A percentile compares a stretch with the other conserved stretches of the same genome.
phyloP scores from a whole-genome alignment of 495 filamentous ascomycete species.

The Penicillium crystallinum region DNA sequence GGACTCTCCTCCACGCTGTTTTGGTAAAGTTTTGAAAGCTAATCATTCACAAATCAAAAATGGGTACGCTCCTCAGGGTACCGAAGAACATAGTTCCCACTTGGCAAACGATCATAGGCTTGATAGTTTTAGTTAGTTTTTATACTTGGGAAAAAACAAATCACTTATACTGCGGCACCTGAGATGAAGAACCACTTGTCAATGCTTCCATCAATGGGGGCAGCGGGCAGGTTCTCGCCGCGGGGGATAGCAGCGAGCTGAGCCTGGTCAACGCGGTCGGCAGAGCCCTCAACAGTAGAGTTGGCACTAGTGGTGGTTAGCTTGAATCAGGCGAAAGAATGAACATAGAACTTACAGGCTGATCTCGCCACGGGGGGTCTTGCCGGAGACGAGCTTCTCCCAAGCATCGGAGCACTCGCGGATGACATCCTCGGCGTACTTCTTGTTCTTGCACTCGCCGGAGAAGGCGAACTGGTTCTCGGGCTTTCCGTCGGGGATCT shows the following conservation, averaged over 20 bases:
- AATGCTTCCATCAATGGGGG: conserved; percentile 90
- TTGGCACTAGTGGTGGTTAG: conserved; percentile 63
- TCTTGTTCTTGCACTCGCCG: conserved; percentile 99
- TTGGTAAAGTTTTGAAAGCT: background rate
- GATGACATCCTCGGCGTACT: conserved; percentile 93
- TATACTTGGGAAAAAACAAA: conserved; percentile 11
- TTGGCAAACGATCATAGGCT: conserved; percentile 7
- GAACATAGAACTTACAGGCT: conserved; percentile 61
- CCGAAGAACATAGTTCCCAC: background rate
- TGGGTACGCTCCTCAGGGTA: background rate
- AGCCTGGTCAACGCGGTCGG: conserved; percentile 56
- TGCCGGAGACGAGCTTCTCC: conserved; percentile 91
- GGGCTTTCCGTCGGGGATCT: conserved; percentile 99
- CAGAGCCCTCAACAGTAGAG: conserved; percentile 63
- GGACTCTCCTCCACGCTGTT: background rate
- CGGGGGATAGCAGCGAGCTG: conserved; percentile 67
- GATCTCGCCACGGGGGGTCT: conserved; percentile 68
- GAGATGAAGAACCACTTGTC: conserved; percentile 99
- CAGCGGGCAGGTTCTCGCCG: conserved; percentile 68
- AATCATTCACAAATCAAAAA: background rate
- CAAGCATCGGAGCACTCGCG: conserved; percentile 95
- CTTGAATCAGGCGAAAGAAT: background rate
- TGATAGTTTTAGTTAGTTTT: conserved; percentile 3
- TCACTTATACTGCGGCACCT: conserved; percentile 77
- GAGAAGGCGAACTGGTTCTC: conserved; percentile 99